Evolutionary conservation across 805 yeast genomes (phyloP).

Genomic region (Isabelozyma rhagii): DNA sequence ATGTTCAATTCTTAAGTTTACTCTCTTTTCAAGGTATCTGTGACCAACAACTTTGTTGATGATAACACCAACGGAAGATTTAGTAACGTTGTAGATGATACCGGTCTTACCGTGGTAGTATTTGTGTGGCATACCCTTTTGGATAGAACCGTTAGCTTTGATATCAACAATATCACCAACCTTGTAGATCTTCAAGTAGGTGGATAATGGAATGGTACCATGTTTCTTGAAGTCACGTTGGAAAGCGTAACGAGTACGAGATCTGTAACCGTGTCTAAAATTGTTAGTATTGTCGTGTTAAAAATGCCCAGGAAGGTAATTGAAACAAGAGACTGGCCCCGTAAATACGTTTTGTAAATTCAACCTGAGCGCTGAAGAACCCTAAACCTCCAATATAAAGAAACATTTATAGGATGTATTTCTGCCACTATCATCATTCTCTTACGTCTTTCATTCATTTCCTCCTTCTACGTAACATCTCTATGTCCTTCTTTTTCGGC

Average conservation of each 20-base stretch:
- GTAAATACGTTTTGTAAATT: not conserved
- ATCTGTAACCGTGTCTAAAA: conserved; percentile 92
- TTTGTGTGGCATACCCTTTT: conserved; percentile 99
- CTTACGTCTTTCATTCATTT: no score
- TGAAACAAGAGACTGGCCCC: conserved; percentile 1
- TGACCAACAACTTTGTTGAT: conserved; percentile 97
- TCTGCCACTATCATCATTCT: not conserved
- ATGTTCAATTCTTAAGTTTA: conserved; percentile 98
- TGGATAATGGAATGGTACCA: conserved; percentile 91
- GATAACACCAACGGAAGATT: conserved; percentile 96
- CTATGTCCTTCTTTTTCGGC: no score
- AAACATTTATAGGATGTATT: conserved; percentile 2
- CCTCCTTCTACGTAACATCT: no score
- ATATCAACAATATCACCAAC: conserved; percentile 99
- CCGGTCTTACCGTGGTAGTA: conserved; percentile 99
- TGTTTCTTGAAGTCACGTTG: conserved; percentile 98
- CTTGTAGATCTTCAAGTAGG: conserved; percentile 96
- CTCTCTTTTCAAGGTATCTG: conserved; percentile 99
- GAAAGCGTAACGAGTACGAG: conserved; percentile 99
- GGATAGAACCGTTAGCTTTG: conserved; percentile 98
- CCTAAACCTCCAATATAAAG: not conserved
- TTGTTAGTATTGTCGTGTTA: conserved; percentile 19
- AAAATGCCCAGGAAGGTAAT: not conserved
- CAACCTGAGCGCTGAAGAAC: not conserved
- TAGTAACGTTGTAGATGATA: conserved; percentile 98